A percentile compares a stretch with the other conserved stretches of the same genome.
These are phyloP conservation scores for Rhododendron simsii DNA, from an alignment of 148 eudicot species.

Conservation along the genomic window DNA sequence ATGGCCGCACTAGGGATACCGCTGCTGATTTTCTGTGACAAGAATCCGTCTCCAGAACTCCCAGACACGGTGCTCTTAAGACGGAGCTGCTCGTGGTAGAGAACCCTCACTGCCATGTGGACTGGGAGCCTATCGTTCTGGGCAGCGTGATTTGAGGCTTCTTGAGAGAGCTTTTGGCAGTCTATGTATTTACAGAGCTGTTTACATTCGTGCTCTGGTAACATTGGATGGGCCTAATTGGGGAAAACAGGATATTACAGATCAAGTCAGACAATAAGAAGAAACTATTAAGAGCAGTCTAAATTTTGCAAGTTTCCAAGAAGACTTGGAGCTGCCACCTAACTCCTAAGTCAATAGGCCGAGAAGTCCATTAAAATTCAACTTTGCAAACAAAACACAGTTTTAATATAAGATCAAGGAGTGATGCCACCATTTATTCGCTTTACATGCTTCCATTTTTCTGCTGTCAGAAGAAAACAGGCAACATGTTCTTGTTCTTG, in stretches of 20 bases:
- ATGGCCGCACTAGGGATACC: conserved; percentile 60
- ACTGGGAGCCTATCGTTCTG: conserved; percentile 71
- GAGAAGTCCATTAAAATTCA: neutral
- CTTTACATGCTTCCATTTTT: neutral
- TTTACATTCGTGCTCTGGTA: conserved; percentile 42
- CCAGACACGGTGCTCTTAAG: conserved; percentile 45
- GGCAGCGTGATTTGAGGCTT: conserved; percentile 78
- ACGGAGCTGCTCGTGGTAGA: conserved; percentile 61
- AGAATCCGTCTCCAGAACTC: conserved; percentile 42
- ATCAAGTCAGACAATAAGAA: neutral
- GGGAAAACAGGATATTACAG: neutral
- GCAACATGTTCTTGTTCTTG: neutral
- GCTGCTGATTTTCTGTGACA: conserved; percentile 61
- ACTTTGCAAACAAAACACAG: neutral
- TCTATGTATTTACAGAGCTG: conserved; percentile 59
- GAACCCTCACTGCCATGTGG: conserved; percentile 59
- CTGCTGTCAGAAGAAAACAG: too few species aligned
- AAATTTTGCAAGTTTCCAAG: neutral
- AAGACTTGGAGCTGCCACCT: neutral
- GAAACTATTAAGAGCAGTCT: neutral
- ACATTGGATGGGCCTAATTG: conserved; percentile 54
- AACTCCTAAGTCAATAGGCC: neutral
- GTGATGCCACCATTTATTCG: neutral
- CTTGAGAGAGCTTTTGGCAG: conserved; percentile 73
- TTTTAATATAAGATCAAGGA: neutral